phyloP scores from a whole-genome alignment of 1,284 basidiomycete species.

The Microbotryum scabiosae region DNA sequence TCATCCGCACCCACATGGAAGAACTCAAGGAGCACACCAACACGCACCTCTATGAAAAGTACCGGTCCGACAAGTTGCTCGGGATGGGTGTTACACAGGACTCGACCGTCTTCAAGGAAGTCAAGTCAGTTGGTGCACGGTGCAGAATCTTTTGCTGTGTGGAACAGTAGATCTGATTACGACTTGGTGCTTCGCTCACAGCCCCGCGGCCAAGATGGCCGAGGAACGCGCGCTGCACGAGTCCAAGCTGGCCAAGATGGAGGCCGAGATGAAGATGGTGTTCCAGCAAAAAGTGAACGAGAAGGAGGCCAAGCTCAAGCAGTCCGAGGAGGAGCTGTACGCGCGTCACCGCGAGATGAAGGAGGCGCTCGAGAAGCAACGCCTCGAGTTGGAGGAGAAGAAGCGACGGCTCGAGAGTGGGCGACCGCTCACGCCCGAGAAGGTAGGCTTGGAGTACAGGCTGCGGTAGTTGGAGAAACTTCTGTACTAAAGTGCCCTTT shows the following conservation, averaged over 20 bases:
- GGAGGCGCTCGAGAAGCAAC: slow-evolving; percentile 94
- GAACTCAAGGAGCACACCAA: slow-evolving; percentile 92
- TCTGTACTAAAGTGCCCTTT: background rate
- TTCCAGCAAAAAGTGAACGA: slow-evolving; percentile 99
- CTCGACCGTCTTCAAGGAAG: slow-evolving; percentile 92
- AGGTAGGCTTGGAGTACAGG: slow-evolving; percentile 41
- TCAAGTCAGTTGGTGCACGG: slow-evolving; percentile 61
- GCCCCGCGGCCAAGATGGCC: slow-evolving; percentile 86
- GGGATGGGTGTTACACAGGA: slow-evolving; percentile 96
- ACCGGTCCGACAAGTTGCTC: slow-evolving; percentile 85
- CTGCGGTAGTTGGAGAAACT: slow-evolving; percentile 36
- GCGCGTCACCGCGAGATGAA: slow-evolving; percentile 98
- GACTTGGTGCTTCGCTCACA: slow-evolving; percentile 39
- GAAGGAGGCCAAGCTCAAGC: slow-evolving; percentile 95
- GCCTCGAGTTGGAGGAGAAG: slow-evolving; percentile 92
- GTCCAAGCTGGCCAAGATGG: slow-evolving; percentile 96
- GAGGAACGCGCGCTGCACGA: slow-evolving; percentile 66
- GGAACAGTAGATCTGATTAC: background rate
- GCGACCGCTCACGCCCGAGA: slow-evolving; percentile 88
- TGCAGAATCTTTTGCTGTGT: no score
- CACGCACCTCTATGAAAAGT: slow-evolving; percentile 87
- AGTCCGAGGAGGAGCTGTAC: slow-evolving; percentile 95
- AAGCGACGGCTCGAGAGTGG: slow-evolving; percentile 93
- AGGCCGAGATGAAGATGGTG: slow-evolving; percentile 68
- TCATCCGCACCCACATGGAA: slow-evolving; percentile 96